A percentile compares a stretch with the other conserved stretches of the same genome.
These are phyloP conservation scores for Starmerella davenportii DNA, from an alignment of 805 yeast species.

Conservation along the genomic window DNA sequence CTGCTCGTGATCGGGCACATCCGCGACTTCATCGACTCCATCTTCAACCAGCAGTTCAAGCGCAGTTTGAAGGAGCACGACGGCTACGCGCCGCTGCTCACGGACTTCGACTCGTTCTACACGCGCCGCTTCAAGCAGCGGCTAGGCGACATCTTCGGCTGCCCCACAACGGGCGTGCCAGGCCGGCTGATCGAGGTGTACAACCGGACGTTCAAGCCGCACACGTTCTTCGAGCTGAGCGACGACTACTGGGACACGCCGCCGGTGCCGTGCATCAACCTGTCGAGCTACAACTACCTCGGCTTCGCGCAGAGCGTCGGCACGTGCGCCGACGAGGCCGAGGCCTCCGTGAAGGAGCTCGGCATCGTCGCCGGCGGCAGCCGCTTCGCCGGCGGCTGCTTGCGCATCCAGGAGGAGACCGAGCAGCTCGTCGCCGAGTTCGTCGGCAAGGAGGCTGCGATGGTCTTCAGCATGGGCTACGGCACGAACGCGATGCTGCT, in stretches of 20 bases:
- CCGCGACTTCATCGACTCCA: slow-evolving; percentile 70
- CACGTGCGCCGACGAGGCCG: slow-evolving; percentile 64
- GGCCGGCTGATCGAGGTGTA: slow-evolving; percentile 76
- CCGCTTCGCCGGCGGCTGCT: slow-evolving; percentile 54
- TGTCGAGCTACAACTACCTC: slow-evolving; percentile 80
- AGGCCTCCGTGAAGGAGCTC: slow-evolving; percentile 40
- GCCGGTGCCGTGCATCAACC: slow-evolving; percentile 59
- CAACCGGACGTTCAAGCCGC: slow-evolving; percentile 47
- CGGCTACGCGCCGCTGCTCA: slow-evolving; percentile 92
- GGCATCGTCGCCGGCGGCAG: slow-evolving; percentile 74
- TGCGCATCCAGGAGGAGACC: slow-evolving; percentile 53
- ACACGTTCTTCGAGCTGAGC: slow-evolving; percentile 44
- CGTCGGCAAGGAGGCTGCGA: slow-evolving; percentile 76
- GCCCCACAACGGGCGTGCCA: slow-evolving; percentile 95
- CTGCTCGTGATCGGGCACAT: slow-evolving; percentile 79
- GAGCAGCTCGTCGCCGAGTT: slow-evolving; percentile 67
- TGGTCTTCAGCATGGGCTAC: slow-evolving; percentile 84
- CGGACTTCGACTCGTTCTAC: slow-evolving; percentile 84
- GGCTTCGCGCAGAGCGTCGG: slow-evolving; percentile 97
- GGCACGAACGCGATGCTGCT: slow-evolving; percentile 87
- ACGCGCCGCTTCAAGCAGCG: slow-evolving; percentile 80
- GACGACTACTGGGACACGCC: slow-evolving; percentile 2
- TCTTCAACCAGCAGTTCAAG: slow-evolving; percentile 48
- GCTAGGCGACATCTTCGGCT: slow-evolving; percentile 84
- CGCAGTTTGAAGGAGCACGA: slow-evolving; percentile 52